Base-by-base conservation (phyloP, 306 rosid genomes). In the Clitoria ternatea region DNA sequence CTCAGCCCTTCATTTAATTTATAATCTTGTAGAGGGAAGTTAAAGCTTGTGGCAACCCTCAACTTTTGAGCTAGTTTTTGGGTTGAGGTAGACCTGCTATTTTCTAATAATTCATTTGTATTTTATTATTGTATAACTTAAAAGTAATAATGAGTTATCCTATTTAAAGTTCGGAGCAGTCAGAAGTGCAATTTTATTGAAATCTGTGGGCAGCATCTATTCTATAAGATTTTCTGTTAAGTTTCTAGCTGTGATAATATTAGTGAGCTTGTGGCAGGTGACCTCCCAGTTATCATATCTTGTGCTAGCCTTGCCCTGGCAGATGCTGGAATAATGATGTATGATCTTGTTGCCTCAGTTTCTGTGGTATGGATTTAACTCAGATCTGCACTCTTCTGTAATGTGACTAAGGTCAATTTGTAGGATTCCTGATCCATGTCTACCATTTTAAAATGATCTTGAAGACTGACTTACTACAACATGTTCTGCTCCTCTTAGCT, bases 301-400 rank as follows among this genome's bases (percentile, higher is more conserved):
- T 91, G 97, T 73, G 99, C 99, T 59, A 91, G 97, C 77, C 95
- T 94, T 84, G 99, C 97, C 67, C 84, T 91, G 70, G 97, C 97
- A 15, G 99, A 94, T 87, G 99, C 97, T 0, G 99, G 99, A 73
- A 91, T 91, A 81, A 83, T 89, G 96, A 88, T 91, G 89, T 87
- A 91, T 66, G 99, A 94, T 77, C 97, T 94, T 65, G 91, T 94
- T 68, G 80, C 96, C 63, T 84, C 99, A 27, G 97, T 94, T 82
- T 94, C 97, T n/a, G 89, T 91, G 96, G 99, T 91, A 94, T 67
- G 96, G 54, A 69, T 70, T 74, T 55, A 69, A 29, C 59, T 55
- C 14, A 52, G 26, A 55, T 43, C 18, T 73, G 17, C 50, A 24
- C 49, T 57, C 33, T 72, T 69, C n/a, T 63, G 20, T 35, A 17